Evolutionary conservation across 202 grass and related monocot species (phyloP).

Genomic region (Hordeum pubiflorum): DNA sequence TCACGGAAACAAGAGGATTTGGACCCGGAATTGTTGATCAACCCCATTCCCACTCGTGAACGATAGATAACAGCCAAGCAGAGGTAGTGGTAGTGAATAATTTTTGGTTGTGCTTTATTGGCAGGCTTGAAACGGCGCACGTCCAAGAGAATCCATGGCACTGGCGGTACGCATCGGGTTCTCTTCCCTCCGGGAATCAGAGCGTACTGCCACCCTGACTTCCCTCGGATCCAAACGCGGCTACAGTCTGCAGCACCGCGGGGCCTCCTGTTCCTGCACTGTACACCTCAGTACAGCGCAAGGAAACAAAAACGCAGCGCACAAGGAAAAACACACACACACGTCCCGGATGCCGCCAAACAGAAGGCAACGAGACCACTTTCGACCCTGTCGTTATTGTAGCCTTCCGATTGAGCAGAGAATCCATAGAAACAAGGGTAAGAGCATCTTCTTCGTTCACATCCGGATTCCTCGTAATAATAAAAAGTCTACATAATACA

Average conservation of each 20-base stretch:
- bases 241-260: not conserved
- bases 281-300: not conserved
- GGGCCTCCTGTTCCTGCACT: not conserved
- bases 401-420: not conserved
- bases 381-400: conserved; percentile 3
- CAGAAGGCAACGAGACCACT: not conserved
- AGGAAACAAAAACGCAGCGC: conserved; percentile 1
- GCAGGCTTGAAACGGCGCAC: not conserved
- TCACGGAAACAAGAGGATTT: no score
- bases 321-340: no score
- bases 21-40: no score
- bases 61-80: no score
- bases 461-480: no score
- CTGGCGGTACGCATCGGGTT: not conserved
- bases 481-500: no score
- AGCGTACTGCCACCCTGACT: not conserved
- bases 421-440: not conserved
- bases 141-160: not conserved
- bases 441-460: no score
- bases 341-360: not conserved
- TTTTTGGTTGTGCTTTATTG: not conserved
- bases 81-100: not conserved
- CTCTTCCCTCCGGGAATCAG: not conserved
- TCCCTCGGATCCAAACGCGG: not conserved
- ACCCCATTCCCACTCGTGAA: no score